These are phyloP conservation scores for Lactifluus volemus DNA, from an alignment of 768 basidiomycete species.

Conservation along the genomic window DNA sequence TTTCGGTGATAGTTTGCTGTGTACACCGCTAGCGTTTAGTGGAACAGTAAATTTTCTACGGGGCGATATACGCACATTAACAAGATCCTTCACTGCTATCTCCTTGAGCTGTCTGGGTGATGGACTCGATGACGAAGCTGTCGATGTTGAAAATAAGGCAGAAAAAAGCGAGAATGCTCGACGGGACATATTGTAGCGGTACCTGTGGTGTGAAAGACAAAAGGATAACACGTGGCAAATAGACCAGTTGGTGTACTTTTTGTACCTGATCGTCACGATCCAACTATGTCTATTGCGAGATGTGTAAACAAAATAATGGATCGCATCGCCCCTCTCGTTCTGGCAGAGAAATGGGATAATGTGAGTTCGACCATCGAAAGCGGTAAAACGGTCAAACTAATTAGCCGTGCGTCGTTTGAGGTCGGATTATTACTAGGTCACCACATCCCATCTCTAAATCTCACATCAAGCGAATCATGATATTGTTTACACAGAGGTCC, in stretches of 20 bases:
- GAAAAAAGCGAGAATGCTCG: constrained; percentile 17
- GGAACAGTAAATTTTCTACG: background rate
- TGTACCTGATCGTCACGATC: background rate
- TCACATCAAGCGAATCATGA: too few relatives aligned
- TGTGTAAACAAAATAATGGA: constrained; percentile 64
- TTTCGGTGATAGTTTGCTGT: constrained; percentile 29
- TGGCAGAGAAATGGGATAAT: constrained; percentile 94
- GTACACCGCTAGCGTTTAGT: background rate
- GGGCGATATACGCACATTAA: constrained; percentile 28
- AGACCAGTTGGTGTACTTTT: background rate
- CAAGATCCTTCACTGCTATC: constrained; percentile 29
- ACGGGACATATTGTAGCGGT: constrained; percentile 11
- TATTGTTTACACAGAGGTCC: constrained; percentile 26
- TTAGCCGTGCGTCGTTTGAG: constrained; percentile 15
- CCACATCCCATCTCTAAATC: background rate
- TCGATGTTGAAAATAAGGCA: constrained; percentile 17
- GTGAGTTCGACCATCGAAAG: constrained; percentile 37
- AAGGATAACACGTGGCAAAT: background rate
- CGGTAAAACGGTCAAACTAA: background rate
- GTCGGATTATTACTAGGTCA: constrained; percentile 28
- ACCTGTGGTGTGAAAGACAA: background rate
- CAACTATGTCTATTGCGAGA: constrained; percentile 34
- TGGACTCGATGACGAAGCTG: constrained; percentile 28
- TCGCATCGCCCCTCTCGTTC: constrained; percentile 72
- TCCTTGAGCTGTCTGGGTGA: constrained; percentile 27